phyloP scores from a whole-genome alignment of 768 basidiomycete genomes.

The Lactifluus pinguis region DNA sequence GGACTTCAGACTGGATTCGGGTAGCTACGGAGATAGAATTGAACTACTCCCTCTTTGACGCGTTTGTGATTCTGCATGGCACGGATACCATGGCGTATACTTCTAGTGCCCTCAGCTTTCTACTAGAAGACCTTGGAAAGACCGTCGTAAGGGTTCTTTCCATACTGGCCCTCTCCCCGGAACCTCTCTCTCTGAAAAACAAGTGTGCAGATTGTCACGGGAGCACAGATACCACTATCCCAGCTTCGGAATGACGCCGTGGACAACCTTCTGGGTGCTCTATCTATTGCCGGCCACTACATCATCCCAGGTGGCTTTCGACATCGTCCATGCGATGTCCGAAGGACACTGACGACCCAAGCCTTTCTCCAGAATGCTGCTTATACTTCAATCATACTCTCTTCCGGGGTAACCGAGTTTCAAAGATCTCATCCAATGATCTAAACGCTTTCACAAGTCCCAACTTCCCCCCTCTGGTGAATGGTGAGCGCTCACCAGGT shows the following conservation, averaged over 20 bases:
- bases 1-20: slow-evolving; percentile 69
- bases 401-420: slow-evolving; percentile 78
- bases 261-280: slow-evolving; percentile 83
- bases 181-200: neutral
- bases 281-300: slow-evolving; percentile 84
- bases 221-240: slow-evolving; percentile 88
- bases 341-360: neutral
- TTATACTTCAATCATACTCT: slow-evolving; percentile 87
- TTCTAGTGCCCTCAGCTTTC: slow-evolving; percentile 80
- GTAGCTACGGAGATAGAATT: slow-evolving; percentile 89
- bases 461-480: slow-evolving; percentile 73
- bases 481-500: slow-evolving; percentile 39
- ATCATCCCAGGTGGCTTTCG: slow-evolving; percentile 68
- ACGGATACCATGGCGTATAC: slow-evolving; percentile 91
- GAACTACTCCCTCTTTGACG: slow-evolving; percentile 80
- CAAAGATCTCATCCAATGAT: slow-evolving; percentile 75
- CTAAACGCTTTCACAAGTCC: slow-evolving; percentile 79
- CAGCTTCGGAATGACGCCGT: slow-evolving; percentile 91
- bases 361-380: slow-evolving; percentile 52
- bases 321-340: neutral
- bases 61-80: slow-evolving; percentile 85
- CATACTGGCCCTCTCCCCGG: neutral
- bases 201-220: slow-evolving; percentile 64
- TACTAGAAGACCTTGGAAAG: slow-evolving; percentile 89
- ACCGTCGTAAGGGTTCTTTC: slow-evolving; percentile 53